Evolutionary conservation across 169 alveolate genomes (phyloP), one percentile per base, ranked within the genome.

Genomic region (Cryptosporidium canis): DNA sequence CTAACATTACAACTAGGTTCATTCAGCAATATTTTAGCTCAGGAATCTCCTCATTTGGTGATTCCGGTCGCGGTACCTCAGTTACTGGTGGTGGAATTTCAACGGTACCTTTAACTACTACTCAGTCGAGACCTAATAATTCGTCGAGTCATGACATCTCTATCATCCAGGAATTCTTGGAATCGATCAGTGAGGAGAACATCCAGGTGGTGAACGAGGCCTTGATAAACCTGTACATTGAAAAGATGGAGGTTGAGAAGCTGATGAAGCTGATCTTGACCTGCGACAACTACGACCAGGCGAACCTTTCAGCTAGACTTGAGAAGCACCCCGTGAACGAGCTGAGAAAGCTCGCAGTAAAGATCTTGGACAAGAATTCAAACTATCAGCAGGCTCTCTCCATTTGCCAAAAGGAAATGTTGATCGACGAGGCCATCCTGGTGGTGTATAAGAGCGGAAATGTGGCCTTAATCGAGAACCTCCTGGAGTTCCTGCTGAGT

Each of bases 301-400:
- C 96, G 33, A 93, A 96, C 7, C 92, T 97, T 29, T 90, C 98
- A n/a, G 92, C 93, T 55, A 92, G 92, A 83, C 91, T 97, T 44
- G 99, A 99, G 94, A 94, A 94, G 68, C 99, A 98, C 92, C 96
- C 94, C 63, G 95, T 98, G 51, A 94, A 97, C 55, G 99, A 98
- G 92, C 96, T 98, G 98, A 95, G 99, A 91, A 93, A 99, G 92
- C 95, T 97, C 29, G 99, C 99, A 63, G 98, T 99, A 35, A 91
- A 94, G 72, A 92, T 97, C 18, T 95, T 97, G 67, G 94, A 97
- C 85, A 95, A 94, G 90, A 95, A 97, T 90, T 92, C 96, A 66
- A 96, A 96, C 90, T 98, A 87, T 92, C 91, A 94, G 21, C 95
- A 96, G 91, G 95, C 98, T 33, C 93, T 97, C 43, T 95, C 94